These are phyloP conservation scores for Xylariaceae sp. DNA, from an alignment of 2,329 filamentous ascomycete genomes.

Conservation along the genomic window DNA sequence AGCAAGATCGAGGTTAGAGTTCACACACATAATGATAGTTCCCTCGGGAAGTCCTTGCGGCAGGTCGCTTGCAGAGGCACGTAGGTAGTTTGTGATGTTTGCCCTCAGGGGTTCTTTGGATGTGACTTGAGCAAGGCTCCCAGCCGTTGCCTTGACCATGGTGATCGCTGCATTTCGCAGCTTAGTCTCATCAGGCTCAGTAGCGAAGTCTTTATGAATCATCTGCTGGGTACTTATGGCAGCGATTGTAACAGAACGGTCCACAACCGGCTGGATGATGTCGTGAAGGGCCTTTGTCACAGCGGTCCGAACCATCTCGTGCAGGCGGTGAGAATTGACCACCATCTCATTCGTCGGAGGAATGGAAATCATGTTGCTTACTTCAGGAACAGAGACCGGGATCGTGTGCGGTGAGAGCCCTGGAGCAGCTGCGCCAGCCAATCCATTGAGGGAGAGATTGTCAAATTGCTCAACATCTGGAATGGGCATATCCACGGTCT, in stretches of 20 bases:
- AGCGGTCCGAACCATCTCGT: conserved; percentile 77
- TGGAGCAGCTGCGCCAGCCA: conserved; percentile 63
- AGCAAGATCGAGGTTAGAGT: conserved; percentile 91
- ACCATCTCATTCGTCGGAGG: conserved; percentile 79
- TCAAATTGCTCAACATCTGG: conserved; percentile 79
- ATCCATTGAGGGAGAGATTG: conserved; percentile 71
- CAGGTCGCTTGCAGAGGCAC: conserved; percentile 62
- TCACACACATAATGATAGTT: conserved; percentile 96
- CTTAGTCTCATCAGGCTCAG: conserved; percentile 84
- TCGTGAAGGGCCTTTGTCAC: conserved; percentile 89
- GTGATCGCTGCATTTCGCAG: conserved; percentile 82
- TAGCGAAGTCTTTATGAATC: conserved; percentile 93
- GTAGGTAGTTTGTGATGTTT: conserved; percentile 96
- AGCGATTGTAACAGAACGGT: conserved; percentile 94
- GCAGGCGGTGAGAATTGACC: conserved; percentile 62
- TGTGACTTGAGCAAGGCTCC: conserved; percentile 91
- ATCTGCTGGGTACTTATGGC: conserved; percentile 95
- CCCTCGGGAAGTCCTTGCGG: conserved; percentile 86
- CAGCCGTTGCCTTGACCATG: conserved; percentile 92
- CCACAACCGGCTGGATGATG: conserved; percentile 96
- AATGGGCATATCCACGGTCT: conserved; percentile 54
- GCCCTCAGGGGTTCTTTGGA: conserved; percentile 95
- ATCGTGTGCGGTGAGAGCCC: conserved; percentile 76
- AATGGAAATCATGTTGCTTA: conserved; percentile 73
- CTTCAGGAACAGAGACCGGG: conserved; percentile 76